These are phyloP conservation scores for Cunninghamia lanceolata DNA, from an alignment of 75 land plant genomes.

Conservation along the genomic window DNA sequence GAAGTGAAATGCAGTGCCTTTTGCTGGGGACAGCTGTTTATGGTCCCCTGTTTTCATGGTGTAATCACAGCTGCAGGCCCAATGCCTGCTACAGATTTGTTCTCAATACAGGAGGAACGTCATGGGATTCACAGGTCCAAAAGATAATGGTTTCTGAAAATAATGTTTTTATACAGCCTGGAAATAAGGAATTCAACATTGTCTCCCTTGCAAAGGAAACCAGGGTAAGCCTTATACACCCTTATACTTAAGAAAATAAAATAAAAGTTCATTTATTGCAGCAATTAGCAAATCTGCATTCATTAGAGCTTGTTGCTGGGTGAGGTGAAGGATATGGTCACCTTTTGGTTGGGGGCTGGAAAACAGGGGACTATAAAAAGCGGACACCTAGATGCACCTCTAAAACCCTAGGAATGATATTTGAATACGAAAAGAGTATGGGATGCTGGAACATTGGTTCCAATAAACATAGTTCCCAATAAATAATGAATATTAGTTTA, in stretches of 20 bases:
- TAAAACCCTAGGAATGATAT: background rate
- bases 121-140: background rate
- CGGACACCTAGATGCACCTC: too few relatives aligned
- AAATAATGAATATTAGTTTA: too few relatives aligned
- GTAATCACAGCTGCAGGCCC: slow-evolving; percentile 64
- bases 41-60: slow-evolving; percentile 50
- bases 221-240: background rate
- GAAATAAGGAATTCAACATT: background rate
- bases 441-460: too few relatives aligned
- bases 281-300: background rate
- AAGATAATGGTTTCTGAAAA: background rate
- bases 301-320: too few relatives aligned
- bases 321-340: too few relatives aligned
- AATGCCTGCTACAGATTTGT: slow-evolving; percentile 52
- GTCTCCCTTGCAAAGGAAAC: background rate
- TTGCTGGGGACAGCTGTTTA: slow-evolving; percentile 43
- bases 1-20: background rate
- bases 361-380: too few relatives aligned
- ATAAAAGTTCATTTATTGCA: background rate
- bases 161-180: background rate
- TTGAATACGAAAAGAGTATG: too few relatives aligned
- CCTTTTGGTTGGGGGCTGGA: too few relatives aligned
- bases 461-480: too few relatives aligned
- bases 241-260: too few relatives aligned
- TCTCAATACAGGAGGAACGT: background rate